phyloP scores from a whole-genome alignment of 2,329 filamentous ascomycete genomes.

The Paraphoma sp. region DNA sequence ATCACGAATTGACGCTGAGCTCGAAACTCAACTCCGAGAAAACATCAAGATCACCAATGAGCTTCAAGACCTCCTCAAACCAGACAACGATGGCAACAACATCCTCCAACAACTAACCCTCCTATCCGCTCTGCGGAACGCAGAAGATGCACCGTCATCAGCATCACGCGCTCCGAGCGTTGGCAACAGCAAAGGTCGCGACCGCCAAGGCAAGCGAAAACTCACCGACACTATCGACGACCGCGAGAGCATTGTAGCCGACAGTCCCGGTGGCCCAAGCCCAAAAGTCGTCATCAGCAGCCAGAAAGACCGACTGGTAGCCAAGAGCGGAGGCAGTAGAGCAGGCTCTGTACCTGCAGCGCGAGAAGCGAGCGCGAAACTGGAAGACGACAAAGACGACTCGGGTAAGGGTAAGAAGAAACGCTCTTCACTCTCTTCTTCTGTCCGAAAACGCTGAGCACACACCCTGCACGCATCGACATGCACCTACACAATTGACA shows the following conservation, averaged over 20 bases:
- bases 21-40: conserved; percentile 55
- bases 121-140: conserved; percentile 55
- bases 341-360: conserved; percentile 54
- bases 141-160: conserved; percentile 49
- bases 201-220: conserved; percentile 47
- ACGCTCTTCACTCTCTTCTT: conserved; percentile 27
- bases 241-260: conserved; percentile 47
- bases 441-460: neutral
- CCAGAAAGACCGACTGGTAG: conserved; percentile 45
- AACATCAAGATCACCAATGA: conserved; percentile 57
- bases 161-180: conserved; percentile 46
- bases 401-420: conserved; percentile 53
- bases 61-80: conserved; percentile 51
- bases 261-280: conserved; percentile 45
- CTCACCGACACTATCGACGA: conserved; percentile 46
- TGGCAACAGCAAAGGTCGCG: conserved; percentile 41
- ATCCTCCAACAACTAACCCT: conserved; percentile 53
- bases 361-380: conserved; percentile 59
- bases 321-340: conserved; percentile 49
- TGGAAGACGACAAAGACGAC: conserved; percentile 55
- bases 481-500: neutral
- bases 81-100: conserved; percentile 50
- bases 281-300: conserved; percentile 41
- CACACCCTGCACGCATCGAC: neutral
- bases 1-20: conserved; percentile 52